Base-by-base conservation (phyloP, 306 rosid genomes). In the Hippophae gyantsensis region DNA sequence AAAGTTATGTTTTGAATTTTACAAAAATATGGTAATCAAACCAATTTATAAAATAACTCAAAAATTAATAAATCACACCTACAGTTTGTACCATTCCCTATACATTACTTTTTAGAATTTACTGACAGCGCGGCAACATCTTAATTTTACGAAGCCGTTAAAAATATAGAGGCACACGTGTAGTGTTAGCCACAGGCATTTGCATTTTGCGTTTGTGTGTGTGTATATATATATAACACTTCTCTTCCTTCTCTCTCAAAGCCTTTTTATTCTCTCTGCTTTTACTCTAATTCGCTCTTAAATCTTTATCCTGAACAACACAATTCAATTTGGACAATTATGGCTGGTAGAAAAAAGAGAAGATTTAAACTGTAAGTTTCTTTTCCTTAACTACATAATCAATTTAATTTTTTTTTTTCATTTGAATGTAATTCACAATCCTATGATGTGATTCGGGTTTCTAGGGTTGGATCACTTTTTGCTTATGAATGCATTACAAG, bases 271-370 rank as follows among this genome's bases (percentile, higher is more conserved):
- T 8, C 41, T 25, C 64, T 43, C 9, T 46, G n/a, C 10, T 52
- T 48, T 44, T 47, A 52, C 52, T 45, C 18, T 42, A 57, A 13
- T 5, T 66, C 61, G 62, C 74, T 61, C 71, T 40, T 54, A 32
- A 10, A 32, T 62, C 27, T 60, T 13, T 48, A 48, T 49, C 7
- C 25, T 47, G 42, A 44, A 51, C 5, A 13, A 47, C 46, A 61
- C 69, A 51, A 49, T 54, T 58, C 69, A 32, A 7, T 48, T 63
- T 9, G 58, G 13, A 65, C 59, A 58, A 46, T 32, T 27, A 84
- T 87, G 96, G 68, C 82, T 7, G 81, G 89, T 56, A 82, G 74
- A 70, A 82, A 66, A 74, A 82, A 79, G 70, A 82, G 81, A 69
- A 82, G 72, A 73, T 64, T 80, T 69, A 87, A 82, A 68, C 67